phyloP scores from a whole-genome alignment of 179 eudicot species.

The Carnegiea gigantea region DNA sequence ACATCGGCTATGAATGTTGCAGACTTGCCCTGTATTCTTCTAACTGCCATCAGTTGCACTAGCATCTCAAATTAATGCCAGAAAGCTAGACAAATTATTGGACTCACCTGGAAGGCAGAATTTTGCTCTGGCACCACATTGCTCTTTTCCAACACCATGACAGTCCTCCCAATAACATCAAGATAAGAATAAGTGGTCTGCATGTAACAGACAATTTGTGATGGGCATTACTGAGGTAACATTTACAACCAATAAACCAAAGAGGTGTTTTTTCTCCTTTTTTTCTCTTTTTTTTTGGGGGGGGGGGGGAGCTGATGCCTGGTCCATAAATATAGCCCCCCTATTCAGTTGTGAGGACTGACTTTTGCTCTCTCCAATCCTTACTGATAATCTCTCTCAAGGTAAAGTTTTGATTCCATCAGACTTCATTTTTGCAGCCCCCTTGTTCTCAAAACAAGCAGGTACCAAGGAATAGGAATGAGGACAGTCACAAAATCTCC shows the following conservation, averaged over 20 bases:
- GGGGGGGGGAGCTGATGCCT: no score
- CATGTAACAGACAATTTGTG: slow-evolving; percentile 24
- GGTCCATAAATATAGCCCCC: not conserved
- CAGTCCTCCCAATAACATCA: slow-evolving; percentile 86
- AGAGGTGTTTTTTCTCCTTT: not conserved
- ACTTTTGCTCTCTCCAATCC: not conserved
- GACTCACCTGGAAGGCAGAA: slow-evolving; percentile 76
- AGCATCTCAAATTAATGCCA: not conserved
- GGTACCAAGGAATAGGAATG: no score
- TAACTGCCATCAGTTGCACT: not conserved
- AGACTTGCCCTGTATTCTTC: not conserved
- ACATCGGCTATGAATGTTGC: not conserved
- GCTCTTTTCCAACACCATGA: slow-evolving; percentile 77
- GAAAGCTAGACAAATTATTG: not conserved
- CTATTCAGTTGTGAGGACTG: not conserved
- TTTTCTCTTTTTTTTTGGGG: not conserved
- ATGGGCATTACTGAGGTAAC: not conserved
- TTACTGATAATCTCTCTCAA: not conserved
- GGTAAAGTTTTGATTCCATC: not conserved
- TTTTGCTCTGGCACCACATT: slow-evolving; percentile 94
- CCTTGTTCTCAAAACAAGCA: not conserved
- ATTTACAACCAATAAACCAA: slow-evolving; percentile 5
- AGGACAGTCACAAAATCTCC: not conserved
- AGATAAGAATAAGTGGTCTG: slow-evolving; percentile 94
- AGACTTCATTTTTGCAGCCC: not conserved